These are phyloP conservation scores for Hortaea sp. DNA, from an alignment of 2,329 filamentous ascomycete genomes.

Conservation along the genomic window DNA sequence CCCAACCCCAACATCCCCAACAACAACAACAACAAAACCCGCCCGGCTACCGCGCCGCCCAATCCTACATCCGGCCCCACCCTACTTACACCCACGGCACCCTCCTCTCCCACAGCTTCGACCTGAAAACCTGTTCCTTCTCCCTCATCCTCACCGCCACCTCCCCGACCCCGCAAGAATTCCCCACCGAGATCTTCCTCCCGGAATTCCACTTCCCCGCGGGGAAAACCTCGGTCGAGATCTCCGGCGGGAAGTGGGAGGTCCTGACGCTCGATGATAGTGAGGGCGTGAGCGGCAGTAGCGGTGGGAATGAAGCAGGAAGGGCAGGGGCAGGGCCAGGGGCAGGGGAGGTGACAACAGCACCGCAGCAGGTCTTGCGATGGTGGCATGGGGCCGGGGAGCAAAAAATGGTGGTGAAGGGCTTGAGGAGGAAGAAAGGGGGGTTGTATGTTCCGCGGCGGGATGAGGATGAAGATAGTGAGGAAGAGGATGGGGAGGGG, in stretches of 20 bases:
- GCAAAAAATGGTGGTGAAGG: constrained; percentile 67
- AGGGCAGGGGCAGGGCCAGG: constrained; percentile 22
- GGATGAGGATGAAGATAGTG: constrained; percentile 32
- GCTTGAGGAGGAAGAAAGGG: constrained; percentile 51
- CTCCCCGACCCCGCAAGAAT: constrained; percentile 49
- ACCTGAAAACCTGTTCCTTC: constrained; percentile 70
- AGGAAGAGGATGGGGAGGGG: constrained; percentile 44
- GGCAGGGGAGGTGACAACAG: constrained; percentile 30
- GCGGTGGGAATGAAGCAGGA: background rate
- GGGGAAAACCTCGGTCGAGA: constrained; percentile 59
- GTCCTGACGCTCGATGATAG: constrained; percentile 41
- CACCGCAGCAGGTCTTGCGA: constrained; percentile 59
- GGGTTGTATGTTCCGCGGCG: constrained; percentile 24
- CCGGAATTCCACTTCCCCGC: constrained; percentile 89
- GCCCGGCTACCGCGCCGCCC: constrained; percentile 76
- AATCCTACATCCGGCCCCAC: constrained; percentile 82
- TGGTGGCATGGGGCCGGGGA: constrained; percentile 92
- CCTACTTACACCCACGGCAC: constrained; percentile 66
- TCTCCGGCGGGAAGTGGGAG: constrained; percentile 82
- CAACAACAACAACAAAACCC: constrained; percentile 29
- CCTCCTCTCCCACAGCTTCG: constrained; percentile 65
- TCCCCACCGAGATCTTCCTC: constrained; percentile 73
- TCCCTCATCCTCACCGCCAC: constrained; percentile 58
- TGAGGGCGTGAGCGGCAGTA: constrained; percentile 50
- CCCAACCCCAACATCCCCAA: constrained; percentile 1